Percentiles rank a stretch among this genome's conserved stretches.
Conservation (phyloP, 441 rosid species). For the Gossypium gossypioides region DNA sequence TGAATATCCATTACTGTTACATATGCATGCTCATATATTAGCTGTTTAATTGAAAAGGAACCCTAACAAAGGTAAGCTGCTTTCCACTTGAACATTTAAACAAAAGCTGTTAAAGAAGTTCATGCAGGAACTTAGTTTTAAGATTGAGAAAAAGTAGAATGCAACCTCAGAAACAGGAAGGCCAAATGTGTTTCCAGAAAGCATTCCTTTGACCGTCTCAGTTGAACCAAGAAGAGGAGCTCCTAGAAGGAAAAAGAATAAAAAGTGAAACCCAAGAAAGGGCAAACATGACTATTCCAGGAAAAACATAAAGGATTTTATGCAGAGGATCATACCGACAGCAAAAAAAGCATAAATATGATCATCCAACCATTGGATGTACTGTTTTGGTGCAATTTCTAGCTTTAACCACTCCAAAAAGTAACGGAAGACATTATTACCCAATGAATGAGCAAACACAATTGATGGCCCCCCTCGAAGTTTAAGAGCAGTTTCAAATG, state of each 20-base stretch:
- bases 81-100: constrained; percentile 5
- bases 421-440: constrained; percentile 89
- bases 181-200: constrained; percentile 81
- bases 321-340: constrained; percentile 52
- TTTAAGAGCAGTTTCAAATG: constrained; percentile 88
- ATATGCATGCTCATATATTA: not conserved
- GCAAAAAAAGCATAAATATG: constrained; percentile 93
- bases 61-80: constrained; percentile 7
- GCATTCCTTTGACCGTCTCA: constrained; percentile 65
- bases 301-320: constrained; percentile 8
- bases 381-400: constrained; percentile 92
- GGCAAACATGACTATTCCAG: constrained; percentile 9
- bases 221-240: constrained; percentile 95
- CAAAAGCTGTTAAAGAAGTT: constrained; percentile 3
- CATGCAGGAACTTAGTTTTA: not conserved
- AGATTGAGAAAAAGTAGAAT: constrained; percentile 19
- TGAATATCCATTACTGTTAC: constrained; percentile 5
- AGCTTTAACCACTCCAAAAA: constrained; percentile 96
- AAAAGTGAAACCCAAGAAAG: constrained; percentile 15
- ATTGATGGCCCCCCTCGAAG: constrained; percentile 89
- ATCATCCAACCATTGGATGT: constrained; percentile 77
- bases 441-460: constrained; percentile 96
- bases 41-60: constrained; percentile 11
- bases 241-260: constrained; percentile 37
- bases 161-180: constrained; percentile 92